Base-by-base conservation (phyloP, 2,329 filamentous ascomycete genomes). In the Thelonectria discophora region DNA sequence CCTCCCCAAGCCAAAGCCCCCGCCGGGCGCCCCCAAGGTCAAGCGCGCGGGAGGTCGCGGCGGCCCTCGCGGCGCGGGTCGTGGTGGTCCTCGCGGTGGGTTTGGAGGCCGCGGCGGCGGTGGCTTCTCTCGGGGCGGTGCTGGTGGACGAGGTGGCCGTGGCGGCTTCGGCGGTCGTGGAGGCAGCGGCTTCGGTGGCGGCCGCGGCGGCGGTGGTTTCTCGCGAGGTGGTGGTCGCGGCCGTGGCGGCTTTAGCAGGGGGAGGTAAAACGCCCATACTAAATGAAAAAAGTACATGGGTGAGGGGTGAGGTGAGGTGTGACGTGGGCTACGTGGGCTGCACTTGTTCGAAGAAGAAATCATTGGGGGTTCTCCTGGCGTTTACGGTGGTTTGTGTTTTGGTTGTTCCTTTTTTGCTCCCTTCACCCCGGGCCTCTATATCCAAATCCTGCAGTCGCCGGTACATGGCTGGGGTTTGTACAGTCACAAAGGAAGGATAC, bases 1-100 rank as follows among this genome's bases (percentile, higher is more conserved):
- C 86, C 84, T 98, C 62, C 95, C 95, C 67, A 97, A 94, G 84
- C 94, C 94, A 57, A 97, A 97, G 84, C 82, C 84, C 53, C 80
- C 82, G 34, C 83, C 84, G 69, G 90, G 90, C 74, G 87, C 89
- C 80, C 79, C 82, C 66, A 85, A 84, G 80, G 78, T 81, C 66
- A 84, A 83, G 75, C 89, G 88, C 69, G 90, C 90, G 65, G 82
- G 83, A 55, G 83, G 75, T 24, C 74, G 78, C 8, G 76, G 76
- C 13, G 78, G 80, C 43, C 75, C 76, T n/a, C 68, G 73, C 0
- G 74, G 77, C 49, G 73, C 73, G 13, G 72, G 77, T 18, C 72
- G 79, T 39, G 73, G 75, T 17, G 76, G 76, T 32, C 68, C 72
- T 27, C 75, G 76, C 21, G 74, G 76, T 30, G 62, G 69, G 20